phyloP scores from a whole-genome alignment of 129 eudicot genomes.

The Scalesia atractyloides region DNA sequence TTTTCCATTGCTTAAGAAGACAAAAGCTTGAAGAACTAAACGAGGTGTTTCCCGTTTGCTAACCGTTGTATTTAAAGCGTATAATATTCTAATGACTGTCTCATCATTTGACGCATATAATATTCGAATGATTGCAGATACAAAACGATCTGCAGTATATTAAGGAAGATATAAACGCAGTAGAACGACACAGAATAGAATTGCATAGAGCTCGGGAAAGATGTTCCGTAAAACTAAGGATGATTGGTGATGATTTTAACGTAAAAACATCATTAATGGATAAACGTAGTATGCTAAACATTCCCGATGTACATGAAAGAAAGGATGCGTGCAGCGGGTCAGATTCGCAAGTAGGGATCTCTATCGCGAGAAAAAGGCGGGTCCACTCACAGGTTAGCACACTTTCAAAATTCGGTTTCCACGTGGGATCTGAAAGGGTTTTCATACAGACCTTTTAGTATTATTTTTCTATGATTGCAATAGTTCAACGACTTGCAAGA shows the following conservation, averaged over 20 bases:
- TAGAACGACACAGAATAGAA: slow-evolving; percentile 69
- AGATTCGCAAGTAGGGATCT: slow-evolving; percentile 56
- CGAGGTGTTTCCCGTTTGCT: slow-evolving; percentile 46
- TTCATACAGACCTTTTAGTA: neutral
- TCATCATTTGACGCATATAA: neutral
- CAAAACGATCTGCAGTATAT: slow-evolving; percentile 80
- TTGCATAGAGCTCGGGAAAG: slow-evolving; percentile 62
- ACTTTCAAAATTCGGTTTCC: neutral
- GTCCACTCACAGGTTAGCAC: slow-evolving; percentile 72
- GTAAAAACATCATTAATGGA: slow-evolving; percentile 58
- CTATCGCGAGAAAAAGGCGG: slow-evolving; percentile 68
- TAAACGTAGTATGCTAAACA: slow-evolving; percentile 29
- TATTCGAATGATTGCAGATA: slow-evolving; percentile 42
- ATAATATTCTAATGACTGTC: neutral
- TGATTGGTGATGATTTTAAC: slow-evolving; percentile 47
- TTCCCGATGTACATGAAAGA: slow-evolving; percentile 46
- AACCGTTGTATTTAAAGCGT: neutral
- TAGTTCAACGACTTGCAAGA: slow-evolving; percentile 94
- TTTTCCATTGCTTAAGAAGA: slow-evolving; percentile 65
- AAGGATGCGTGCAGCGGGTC: slow-evolving; percentile 51
- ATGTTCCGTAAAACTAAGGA: slow-evolving; percentile 52
- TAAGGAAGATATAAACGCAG: slow-evolving; percentile 77
- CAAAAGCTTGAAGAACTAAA: slow-evolving; percentile 87
- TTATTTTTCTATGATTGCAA: neutral
- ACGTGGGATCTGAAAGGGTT: neutral